phyloP scores from a whole-genome alignment of 768 basidiomycete species.

The Daedalea quercina region DNA sequence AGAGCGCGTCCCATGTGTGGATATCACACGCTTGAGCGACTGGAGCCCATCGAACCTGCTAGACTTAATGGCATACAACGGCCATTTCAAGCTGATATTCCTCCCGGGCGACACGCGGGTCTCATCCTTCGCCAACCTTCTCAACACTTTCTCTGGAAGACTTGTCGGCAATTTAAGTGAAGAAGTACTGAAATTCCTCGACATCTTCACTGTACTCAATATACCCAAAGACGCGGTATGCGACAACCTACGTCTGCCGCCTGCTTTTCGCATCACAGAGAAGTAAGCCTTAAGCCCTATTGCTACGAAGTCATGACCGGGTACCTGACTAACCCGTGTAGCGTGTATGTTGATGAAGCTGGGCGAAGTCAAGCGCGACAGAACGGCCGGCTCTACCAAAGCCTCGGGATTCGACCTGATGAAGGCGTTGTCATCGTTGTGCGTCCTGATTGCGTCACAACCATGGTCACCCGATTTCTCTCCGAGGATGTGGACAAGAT shows the following conservation, averaged over 20 bases:
- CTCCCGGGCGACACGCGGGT: constrained; percentile 37
- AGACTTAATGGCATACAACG: constrained; percentile 44
- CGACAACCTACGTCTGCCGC: background rate
- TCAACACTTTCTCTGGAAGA: background rate
- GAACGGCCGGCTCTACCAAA: background rate
- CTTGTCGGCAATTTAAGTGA: background rate
- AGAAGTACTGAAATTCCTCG: background rate
- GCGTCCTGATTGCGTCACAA: background rate
- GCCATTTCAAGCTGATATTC: constrained; percentile 49
- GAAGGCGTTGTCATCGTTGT: background rate
- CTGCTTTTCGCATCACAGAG: background rate
- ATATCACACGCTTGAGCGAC: constrained; percentile 45
- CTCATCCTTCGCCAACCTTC: background rate
- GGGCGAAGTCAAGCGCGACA: background rate
- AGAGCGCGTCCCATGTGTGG: constrained; percentile 44
- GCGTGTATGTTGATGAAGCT: background rate
- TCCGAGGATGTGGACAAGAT: background rate
- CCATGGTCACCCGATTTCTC: background rate
- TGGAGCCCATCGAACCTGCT: constrained; percentile 45
- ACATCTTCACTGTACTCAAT: background rate
- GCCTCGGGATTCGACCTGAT: background rate
- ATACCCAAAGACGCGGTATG: background rate
- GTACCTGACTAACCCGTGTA: background rate
- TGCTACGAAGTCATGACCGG: background rate
- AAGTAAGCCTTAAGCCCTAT: background rate